These are phyloP conservation scores for Chlamydomonas schloesseri DNA, from an alignment of 139 green algal species.

Conservation along the genomic window DNA sequence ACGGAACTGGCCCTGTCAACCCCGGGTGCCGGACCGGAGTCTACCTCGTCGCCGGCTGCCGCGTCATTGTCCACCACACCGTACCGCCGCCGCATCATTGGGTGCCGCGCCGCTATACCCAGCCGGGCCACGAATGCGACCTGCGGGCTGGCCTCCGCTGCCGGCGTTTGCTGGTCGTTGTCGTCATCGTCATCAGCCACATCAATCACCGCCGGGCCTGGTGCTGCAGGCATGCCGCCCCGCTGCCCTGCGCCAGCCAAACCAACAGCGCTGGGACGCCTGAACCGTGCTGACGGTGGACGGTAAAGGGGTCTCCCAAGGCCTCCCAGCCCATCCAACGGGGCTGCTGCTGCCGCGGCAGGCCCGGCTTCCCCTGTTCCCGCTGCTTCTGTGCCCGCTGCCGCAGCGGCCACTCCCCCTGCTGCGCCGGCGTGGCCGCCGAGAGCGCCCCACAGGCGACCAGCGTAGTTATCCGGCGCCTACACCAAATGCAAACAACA, in stretches of 20 bases:
- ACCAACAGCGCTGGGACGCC: neutral
- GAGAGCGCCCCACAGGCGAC: neutral
- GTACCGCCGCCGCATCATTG: too few relatives aligned
- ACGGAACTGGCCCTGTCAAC: too few relatives aligned
- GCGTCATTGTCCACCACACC: neutral
- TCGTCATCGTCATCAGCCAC: too few relatives aligned
- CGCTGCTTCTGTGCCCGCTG: too few relatives aligned
- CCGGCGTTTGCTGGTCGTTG: too few relatives aligned
- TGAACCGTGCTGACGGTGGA: constrained; percentile 1
- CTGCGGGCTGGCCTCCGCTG: too few relatives aligned
- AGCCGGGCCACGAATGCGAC: too few relatives aligned
- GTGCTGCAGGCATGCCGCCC: neutral
- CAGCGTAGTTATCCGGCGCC: neutral
- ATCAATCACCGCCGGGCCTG: too few relatives aligned
- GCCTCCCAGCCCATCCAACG: neutral
- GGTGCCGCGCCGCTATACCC: too few relatives aligned
- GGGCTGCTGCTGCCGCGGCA: neutral
- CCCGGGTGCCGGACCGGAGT: neutral
- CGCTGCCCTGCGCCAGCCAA: neutral
- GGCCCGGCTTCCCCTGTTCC: neutral
- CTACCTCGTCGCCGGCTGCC: neutral
- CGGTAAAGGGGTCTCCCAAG: neutral
- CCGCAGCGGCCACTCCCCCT: too few relatives aligned
- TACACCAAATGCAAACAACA: neutral
- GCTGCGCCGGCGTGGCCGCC: too few relatives aligned